Conservation (phyloP, 805 yeast species). For the Kuraishia ogatae region DNA sequence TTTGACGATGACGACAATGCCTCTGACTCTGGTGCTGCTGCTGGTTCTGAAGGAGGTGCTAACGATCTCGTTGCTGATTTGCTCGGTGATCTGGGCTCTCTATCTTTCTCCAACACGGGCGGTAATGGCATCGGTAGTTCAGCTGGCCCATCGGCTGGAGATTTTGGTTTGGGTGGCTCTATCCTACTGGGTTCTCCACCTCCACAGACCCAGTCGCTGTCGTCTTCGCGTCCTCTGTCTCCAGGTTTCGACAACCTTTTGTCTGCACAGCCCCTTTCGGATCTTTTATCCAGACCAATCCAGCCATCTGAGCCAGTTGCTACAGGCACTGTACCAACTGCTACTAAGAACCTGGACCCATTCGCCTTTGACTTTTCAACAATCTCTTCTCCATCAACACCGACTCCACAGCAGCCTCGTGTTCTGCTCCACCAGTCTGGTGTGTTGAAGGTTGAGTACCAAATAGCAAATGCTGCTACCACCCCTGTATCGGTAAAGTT, state of each 20-base stretch:
- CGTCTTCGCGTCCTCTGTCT: conserved; percentile 1
- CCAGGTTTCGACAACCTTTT: neutral
- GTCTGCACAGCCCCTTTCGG: neutral
- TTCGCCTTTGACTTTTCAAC: conserved; percentile 22
- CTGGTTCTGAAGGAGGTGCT: conserved; percentile 16
- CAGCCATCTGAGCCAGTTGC: conserved; percentile 2
- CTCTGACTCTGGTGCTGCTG: conserved; percentile 12
- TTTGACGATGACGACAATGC: conserved; percentile 67
- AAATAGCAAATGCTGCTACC: conserved; percentile 11
- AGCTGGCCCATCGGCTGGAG: neutral
- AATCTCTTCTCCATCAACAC: conserved; percentile 5
- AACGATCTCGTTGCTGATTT: conserved; percentile 53
- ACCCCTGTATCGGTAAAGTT: conserved; percentile 15
- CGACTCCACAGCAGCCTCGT: conserved; percentile 4
- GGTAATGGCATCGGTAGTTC: neutral
- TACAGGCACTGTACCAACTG: conserved; percentile 4
- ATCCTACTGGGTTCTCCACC: conserved; percentile 7
- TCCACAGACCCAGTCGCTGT: conserved; percentile 4
- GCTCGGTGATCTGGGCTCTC: conserved; percentile 59
- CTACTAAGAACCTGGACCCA: conserved; percentile 18
- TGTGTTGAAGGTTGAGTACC: conserved; percentile 17
- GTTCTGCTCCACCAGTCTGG: conserved; percentile 8
- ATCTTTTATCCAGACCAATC: neutral
- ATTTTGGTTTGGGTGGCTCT: conserved; percentile 7
- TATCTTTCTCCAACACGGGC: conserved; percentile 36